Base-by-base conservation (phyloP, 2,329 filamentous ascomycete species). In the Huntiella abstrusa region DNA sequence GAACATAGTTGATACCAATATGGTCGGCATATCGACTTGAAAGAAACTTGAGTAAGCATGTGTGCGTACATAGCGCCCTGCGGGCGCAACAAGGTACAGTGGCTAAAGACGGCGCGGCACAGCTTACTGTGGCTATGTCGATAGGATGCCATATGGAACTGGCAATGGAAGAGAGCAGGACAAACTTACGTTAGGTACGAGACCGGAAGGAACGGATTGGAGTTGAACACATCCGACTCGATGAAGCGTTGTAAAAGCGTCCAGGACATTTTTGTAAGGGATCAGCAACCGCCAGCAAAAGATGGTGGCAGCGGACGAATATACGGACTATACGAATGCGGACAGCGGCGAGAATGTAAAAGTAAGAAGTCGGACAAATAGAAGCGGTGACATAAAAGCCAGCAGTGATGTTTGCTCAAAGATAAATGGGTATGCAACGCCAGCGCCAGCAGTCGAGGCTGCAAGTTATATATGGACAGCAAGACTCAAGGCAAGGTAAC, bases 181-280 rank as follows among this genome's bases (percentile, higher is more conserved):
- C 11, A 34, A 19, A 69, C 79, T 73, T 69, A 88, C 83, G 83
- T 83, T 58, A 91, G 76, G 65, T 91, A 91, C 54, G 83, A 84
- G 60, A 91, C 83, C 51, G 83, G 81, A 62, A 91, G 77, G 63
- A 86, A 88, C 53, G 84, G 83, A 65, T 88, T 80, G 66, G 83
- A 80, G 69, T 87, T 88, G 72, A 91, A 91, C 69, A 91, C 82
- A 70, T 91, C 83, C 68, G 81, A 86, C 73, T 88, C 83, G 69
- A 91, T 77, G 75, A 88, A 87, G 64, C 83, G 77, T 70, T 84
- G 81, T 61, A 91, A 73, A 68, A 91, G 71, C 69, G 87, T 81
- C 83, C 83, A 88, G 68, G 77, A 81, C 77, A 79, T 80, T 68
- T 62, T 62, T 36, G 13, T 34, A 17, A 22, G 10, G 16, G 28